Evolutionary conservation across 164 flowering plant species (phyloP), one percentile per base, ranked within the genome.

Genomic region (Vitis labrusca): DNA sequence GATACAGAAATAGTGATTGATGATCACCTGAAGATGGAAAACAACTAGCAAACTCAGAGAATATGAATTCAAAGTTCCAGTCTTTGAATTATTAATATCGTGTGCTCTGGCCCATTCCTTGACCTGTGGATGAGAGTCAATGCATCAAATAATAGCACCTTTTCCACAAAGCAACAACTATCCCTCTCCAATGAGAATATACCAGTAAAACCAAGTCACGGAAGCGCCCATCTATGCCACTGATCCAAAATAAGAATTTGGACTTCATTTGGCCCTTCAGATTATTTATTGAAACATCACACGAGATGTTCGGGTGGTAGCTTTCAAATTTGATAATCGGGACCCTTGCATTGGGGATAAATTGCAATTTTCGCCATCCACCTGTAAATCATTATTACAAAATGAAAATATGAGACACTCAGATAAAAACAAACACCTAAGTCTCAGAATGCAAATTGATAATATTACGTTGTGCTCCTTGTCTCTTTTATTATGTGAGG

Each of bases 71-170:
- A 95, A 80, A 27, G 90, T 79, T 70, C 99, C 99, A 58, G 59
- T 13, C 75, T 84, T 89, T 56, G 99, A 79, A 64, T 88, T 83
- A 73, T 93, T 95, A 57, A 95, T 91, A 63, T 82, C 65, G 54
- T 88, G 86, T 44, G 91, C 81, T 78, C 88, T 95, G 19, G 99
- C 99, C 99, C 99, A 95, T 82, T 93, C 97, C 78, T 95, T 95
- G 50, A 95, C 90, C 99, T 95, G 79, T 77, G 77, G 8, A 66
- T 49, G 72, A 72, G 64, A 48, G 68, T 55, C 37, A 16, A 68
- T 32, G 60, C 5, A 73, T 77, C 56, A 82, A 19, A 66, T 23
- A 50, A 30, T 29, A 55, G 9, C 32, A 52, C 4, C 47, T 44
- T 47, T 27, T 47, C 57, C 63, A 19, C 58, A 12, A 4, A 50